Percentiles rank a stretch among this genome's conserved stretches.
Conservation (phyloP, 192 early-diverging fungal genomes). For the Martensiomyces pterosporus region DNA sequence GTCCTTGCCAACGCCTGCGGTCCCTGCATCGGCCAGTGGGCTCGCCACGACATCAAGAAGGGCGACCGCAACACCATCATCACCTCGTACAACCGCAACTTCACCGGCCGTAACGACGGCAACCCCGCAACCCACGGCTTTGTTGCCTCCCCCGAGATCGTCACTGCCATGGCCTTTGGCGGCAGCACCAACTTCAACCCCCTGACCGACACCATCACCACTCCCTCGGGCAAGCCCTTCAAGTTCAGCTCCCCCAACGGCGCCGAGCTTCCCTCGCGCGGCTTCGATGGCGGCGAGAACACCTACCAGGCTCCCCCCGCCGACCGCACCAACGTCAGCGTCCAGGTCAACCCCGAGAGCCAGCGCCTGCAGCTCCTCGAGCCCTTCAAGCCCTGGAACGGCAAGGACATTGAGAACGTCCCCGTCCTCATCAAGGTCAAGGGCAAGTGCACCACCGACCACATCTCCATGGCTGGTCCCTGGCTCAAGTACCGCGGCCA, state of each 20-base stretch:
- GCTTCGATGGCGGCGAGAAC: conserved; percentile 91
- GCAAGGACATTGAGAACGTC: conserved; percentile 75
- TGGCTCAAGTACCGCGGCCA: conserved; percentile 97
- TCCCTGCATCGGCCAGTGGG: conserved; percentile 99
- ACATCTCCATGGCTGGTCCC: conserved; percentile 91
- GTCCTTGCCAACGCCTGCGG: conserved; percentile 98
- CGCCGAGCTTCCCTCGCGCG: conserved; percentile 81
- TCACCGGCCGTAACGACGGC: conserved; percentile 98
- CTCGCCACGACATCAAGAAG: conserved; percentile 94
- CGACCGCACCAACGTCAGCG: conserved; percentile 69
- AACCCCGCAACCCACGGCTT: conserved; percentile 97
- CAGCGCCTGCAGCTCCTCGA: conserved; percentile 88
- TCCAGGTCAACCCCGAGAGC: conserved; percentile 77
- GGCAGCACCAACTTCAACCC: conserved; percentile 95
- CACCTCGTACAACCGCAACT: conserved; percentile 99
- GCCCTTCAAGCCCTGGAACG: conserved; percentile 87
- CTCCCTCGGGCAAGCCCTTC: conserved; percentile 88
- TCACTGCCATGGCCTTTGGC: conserved; percentile 94
- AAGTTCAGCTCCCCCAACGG: conserved; percentile 86
- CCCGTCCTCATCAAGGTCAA: conserved; percentile 92
- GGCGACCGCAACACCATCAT: conserved; percentile 97
- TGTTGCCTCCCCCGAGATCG: conserved; percentile 90
- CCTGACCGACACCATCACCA: conserved; percentile 80
- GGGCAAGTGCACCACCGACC: conserved; percentile 99
- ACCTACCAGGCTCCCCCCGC: conserved; percentile 93